Evolutionary conservation across 1,284 basidiomycete species (phyloP), one percentile per base, ranked within the genome.

Genomic region (Laetiporus sulphureus): DNA sequence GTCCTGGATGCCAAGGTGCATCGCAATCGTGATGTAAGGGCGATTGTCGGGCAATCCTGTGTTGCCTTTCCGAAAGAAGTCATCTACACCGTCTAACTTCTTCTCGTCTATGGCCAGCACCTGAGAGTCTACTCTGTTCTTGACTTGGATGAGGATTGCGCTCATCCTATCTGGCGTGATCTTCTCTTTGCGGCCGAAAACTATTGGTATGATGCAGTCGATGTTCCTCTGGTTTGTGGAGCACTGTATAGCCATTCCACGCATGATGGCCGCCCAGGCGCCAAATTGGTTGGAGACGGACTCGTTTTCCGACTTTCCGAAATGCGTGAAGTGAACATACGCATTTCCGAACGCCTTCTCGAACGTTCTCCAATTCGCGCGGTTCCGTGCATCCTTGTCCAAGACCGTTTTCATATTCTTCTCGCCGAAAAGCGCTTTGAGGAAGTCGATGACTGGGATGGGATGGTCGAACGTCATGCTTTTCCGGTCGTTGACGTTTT

Each of bases 251-350:
- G 44, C 47, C 30, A 45, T 41, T 12, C 43, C 43, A 3, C 46
- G 38, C 24, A 27, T n/a, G 27, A 48, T 22, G 4, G 43, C 42
- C 4, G 29, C 39, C 21, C 27, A 41, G 29, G 27, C 16, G 3
- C 32, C 32, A 5, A 21, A 5, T 3, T 29, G 16, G n/a, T 16
- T 30, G 13, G 37, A 10, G 4, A 15, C 11, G 16, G 21, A 8
- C n/a, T 41, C 36, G 22, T 41, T 35, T 3, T 12, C 46, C 15
- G 15, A 5, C 23, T 25, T 30, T n/a, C 20, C 46, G 30, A 37
- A 48, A 22, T 48, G 46, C 6, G 42, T 41, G 39, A 44, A 48
- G 8, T 37, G 46, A 12, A 48, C 34, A 7, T 34, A 24, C 11
- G 43, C 42, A 13, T 38, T n/a, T 10, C 31, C 21, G 43, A 48